Conservation (phyloP, 305 asterid genomes). For the Fraxinus ornus region DNA sequence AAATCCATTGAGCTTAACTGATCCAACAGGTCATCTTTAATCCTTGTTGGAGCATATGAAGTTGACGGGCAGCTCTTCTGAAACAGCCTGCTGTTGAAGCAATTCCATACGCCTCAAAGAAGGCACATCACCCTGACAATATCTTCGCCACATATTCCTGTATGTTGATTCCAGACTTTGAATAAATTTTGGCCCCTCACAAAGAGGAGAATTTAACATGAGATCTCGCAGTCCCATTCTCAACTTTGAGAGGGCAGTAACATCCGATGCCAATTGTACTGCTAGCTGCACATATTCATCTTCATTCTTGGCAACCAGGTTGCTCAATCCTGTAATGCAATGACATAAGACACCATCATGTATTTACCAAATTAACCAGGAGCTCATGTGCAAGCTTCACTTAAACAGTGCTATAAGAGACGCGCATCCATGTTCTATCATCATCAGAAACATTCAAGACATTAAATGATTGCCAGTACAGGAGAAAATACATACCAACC, state of each 20-base stretch:
- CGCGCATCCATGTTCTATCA: not conserved
- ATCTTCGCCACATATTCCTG: conserved; percentile 80
- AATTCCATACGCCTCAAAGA: conserved; percentile 61
- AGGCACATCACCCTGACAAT: conserved; percentile 86
- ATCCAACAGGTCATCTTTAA: conserved; percentile 26
- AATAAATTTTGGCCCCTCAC: conserved; percentile 70
- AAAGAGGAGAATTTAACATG: conserved; percentile 85
- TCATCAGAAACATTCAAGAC: not conserved
- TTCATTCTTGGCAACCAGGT: conserved; percentile 78
- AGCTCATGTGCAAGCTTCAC: not conserved
- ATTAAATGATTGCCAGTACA: not conserved
- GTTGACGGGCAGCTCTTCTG: conserved; percentile 35
- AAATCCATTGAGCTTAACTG: conserved; percentile 58
- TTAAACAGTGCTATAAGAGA: not conserved
- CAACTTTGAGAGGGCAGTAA: conserved; percentile 70
- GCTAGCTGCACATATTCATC: conserved; percentile 87
- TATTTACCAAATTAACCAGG: not conserved
- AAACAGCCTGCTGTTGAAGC: conserved; percentile 29
- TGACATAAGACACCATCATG: not conserved
- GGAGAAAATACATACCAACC: conserved; percentile 60
- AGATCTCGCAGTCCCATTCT: conserved; percentile 71
- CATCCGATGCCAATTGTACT: conserved; percentile 64
- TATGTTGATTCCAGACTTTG: conserved; percentile 66
- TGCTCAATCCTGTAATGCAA: conserved; percentile 58
- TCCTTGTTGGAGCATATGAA: conserved; percentile 29